Conservation (phyloP, 169 alveolate genomes). For the Plasmodium inui region DNA sequence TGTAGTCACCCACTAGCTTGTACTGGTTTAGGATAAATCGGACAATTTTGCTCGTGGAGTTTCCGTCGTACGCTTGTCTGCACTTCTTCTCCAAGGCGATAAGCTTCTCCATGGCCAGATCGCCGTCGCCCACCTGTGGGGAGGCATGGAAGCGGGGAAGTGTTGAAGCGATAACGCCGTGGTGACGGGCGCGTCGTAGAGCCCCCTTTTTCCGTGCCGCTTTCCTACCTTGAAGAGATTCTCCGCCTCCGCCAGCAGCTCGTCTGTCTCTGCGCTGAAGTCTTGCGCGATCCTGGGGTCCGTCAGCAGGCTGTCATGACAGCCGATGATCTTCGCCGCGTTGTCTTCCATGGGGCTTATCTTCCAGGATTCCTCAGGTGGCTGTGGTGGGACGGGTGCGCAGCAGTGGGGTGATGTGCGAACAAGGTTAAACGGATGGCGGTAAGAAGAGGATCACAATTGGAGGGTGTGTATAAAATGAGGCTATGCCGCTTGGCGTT, state of each 20-base stretch:
- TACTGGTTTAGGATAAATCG: conserved; percentile 77
- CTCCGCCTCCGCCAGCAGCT: conserved; percentile 34
- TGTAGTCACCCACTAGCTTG: conserved; percentile 76
- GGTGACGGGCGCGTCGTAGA: not conserved
- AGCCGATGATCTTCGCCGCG: conserved; percentile 62
- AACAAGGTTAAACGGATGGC: not conserved
- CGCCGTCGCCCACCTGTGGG: conserved; percentile 29
- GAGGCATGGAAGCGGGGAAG: not conserved
- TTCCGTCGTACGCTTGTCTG: conserved; percentile 82
- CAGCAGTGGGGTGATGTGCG: not conserved
- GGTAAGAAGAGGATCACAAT: not conserved
- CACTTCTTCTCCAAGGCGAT: conserved; percentile 79
- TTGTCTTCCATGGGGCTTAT: conserved; percentile 29
- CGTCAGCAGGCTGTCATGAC: conserved; percentile 39
- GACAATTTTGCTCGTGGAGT: conserved; percentile 80
- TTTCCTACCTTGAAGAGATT: conserved; percentile 4
- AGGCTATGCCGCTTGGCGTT: not conserved
- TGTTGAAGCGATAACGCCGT: not conserved
- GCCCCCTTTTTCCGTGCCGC: not conserved
- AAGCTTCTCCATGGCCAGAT: conserved; percentile 23
- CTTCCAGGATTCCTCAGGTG: not conserved
- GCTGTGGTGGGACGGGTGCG: not conserved
- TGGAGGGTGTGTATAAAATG: not conserved
- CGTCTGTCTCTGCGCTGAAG: conserved; percentile 54
- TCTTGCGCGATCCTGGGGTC: conserved; percentile 73